Percentiles rank a stretch among this genome's conserved stretches.
phyloP scores from a whole-genome alignment of 2,329 filamentous ascomycete genomes.

The Keithomyces neogunnii region DNA sequence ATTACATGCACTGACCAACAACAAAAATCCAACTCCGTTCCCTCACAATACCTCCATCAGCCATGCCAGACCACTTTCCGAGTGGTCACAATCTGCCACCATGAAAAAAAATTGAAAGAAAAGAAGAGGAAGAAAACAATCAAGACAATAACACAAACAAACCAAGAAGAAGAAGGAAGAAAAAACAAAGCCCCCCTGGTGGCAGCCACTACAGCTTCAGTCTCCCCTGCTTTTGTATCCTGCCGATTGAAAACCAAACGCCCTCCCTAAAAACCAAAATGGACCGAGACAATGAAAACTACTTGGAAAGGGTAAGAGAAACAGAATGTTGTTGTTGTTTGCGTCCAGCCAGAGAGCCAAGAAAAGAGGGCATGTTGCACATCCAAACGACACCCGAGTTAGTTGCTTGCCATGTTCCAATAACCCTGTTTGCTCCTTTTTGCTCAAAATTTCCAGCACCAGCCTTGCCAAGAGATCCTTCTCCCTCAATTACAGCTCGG shows the following conservation, averaged over 20 bases:
- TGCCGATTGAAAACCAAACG: conserved; percentile 3
- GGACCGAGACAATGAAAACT: neutral
- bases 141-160: too few species aligned
- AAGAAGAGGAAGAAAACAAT: neutral
- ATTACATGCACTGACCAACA: conserved; percentile 4
- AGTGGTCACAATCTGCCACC: neutral
- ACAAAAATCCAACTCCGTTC: neutral
- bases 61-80: neutral
- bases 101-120: conserved; percentile 1
- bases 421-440: neutral
- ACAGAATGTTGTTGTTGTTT: neutral
- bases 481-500: neutral
- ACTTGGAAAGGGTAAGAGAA: conserved; percentile 8
- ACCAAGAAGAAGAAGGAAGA: too few species aligned
- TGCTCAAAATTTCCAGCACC: neutral
- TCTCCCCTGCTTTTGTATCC: neutral
- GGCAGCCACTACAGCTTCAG: neutral
- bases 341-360: neutral
- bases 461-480: neutral
- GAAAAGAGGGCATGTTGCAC: neutral
- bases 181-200: neutral
- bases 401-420: conserved; percentile 1
- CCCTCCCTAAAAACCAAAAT: conserved; percentile 5
- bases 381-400: conserved; percentile 2
- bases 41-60: neutral